These are phyloP conservation scores for Gossypium longicalyx DNA, from an alignment of 345 rosid species.

Conservation along the genomic window DNA sequence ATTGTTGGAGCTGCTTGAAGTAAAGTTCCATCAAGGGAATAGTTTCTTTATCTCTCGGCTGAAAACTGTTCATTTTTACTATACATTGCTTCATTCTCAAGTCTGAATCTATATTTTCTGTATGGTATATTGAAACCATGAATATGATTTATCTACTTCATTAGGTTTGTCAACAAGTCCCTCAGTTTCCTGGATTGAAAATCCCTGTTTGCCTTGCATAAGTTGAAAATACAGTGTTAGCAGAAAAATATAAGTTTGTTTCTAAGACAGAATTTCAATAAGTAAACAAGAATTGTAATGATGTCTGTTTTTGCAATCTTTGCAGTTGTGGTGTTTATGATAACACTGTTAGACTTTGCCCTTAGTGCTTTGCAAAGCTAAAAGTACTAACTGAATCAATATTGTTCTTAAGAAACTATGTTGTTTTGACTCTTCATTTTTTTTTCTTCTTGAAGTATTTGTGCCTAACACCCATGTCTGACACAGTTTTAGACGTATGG, in stretches of 20 bases:
- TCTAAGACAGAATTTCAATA: not conserved
- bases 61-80: not conserved
- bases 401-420: too few species aligned
- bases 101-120: constrained; percentile 13
- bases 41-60: not conserved
- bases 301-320: not conserved
- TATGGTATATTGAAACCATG: not conserved
- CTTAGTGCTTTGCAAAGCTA: too few species aligned
- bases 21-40: constrained; percentile 10
- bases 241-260: not conserved
- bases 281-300: not conserved
- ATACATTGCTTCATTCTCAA: not conserved
- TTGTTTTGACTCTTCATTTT: not conserved
- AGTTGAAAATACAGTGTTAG: constrained; percentile 7
- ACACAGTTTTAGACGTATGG: not conserved
- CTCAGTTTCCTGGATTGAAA: constrained; percentile 31
- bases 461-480: not conserved
- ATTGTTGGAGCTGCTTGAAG: not conserved
- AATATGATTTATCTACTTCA: constrained; percentile 1
- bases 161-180: constrained; percentile 34
- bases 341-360: not conserved
- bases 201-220: constrained; percentile 28
- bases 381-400: too few species aligned
- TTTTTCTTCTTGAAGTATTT: not conserved
- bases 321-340: not conserved